A percentile compares a stretch with the other conserved stretches of the same genome.
These are phyloP conservation scores for Bauhinia variegata DNA, from an alignment of 306 rosid species.

Conservation along the genomic window DNA sequence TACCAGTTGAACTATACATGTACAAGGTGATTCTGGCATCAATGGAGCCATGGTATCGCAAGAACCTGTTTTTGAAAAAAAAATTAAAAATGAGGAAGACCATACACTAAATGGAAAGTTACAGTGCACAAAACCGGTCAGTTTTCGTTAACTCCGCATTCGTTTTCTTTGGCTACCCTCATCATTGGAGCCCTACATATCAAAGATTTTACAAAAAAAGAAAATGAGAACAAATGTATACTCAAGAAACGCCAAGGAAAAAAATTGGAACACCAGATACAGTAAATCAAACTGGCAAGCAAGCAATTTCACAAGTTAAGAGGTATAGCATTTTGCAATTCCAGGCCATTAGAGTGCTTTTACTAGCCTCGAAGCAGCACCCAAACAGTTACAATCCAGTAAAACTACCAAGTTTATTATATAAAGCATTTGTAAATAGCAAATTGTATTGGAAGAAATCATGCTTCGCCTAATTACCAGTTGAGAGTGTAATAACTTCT, in stretches of 20 bases:
- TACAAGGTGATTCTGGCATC: too few species aligned
- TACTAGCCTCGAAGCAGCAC: too few species aligned
- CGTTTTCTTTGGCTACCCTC: slow-evolving; percentile 85
- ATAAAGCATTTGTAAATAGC: too few species aligned
- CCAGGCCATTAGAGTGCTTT: neutral
- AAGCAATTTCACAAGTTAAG: neutral
- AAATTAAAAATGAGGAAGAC: slow-evolving; percentile 53
- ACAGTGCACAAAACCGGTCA: slow-evolving; percentile 56
- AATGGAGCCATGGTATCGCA: too few species aligned
- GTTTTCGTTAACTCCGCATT: slow-evolving; percentile 60
- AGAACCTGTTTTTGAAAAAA: slow-evolving; percentile 10
- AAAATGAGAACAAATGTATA: slow-evolving; percentile 21
- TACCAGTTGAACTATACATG: slow-evolving; percentile 65
- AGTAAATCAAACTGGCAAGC: neutral
- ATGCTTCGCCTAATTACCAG: too few species aligned
- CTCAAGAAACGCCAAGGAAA: slow-evolving; percentile 1
- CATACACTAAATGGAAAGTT: slow-evolving; percentile 57
- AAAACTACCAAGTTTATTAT: too few species aligned
- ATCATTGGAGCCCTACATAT: slow-evolving; percentile 67
- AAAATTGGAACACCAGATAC: neutral
- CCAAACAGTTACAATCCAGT: too few species aligned
- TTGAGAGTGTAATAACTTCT: too few species aligned
- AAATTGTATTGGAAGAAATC: too few species aligned
- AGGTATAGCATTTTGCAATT: neutral
- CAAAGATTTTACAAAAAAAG: neutral